A percentile compares a stretch with the other conserved stretches of the same genome.
Evolutionary conservation across 768 basidiomycete species (phyloP).

Genomic region (Thelephora ganbajun): DNA sequence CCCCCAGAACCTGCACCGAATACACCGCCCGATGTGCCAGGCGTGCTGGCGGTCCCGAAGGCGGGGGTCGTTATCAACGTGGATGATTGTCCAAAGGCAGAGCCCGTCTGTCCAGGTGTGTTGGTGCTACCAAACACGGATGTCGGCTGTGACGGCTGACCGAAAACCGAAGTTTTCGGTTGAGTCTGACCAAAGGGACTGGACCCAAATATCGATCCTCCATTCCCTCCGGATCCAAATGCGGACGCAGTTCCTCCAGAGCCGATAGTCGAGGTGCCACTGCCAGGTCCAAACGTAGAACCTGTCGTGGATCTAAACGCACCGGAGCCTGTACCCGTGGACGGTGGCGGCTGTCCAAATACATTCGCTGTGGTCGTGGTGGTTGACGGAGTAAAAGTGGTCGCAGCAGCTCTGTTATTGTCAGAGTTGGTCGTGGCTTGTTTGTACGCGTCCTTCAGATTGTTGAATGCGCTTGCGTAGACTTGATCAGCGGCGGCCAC

Average conservation of each 20-base stretch:
- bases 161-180: neutral
- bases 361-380: slow-evolving; percentile 16
- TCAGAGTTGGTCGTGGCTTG: slow-evolving; percentile 31
- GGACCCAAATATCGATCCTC: slow-evolving; percentile 15
- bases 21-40: slow-evolving; percentile 4
- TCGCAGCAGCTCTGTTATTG: neutral
- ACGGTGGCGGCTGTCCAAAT: slow-evolving; percentile 21
- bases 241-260: neutral
- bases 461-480: slow-evolving; percentile 19
- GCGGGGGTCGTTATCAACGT: slow-evolving; percentile 15
- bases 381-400: too few relatives aligned
- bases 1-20: slow-evolving; percentile 8
- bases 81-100: slow-evolving; percentile 18
- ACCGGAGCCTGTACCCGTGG: too few relatives aligned
- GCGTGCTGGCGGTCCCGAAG: slow-evolving; percentile 15
- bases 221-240: slow-evolving; percentile 12
- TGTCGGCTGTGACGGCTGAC: neutral
- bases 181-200: slow-evolving; percentile 15
- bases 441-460: slow-evolving; percentile 34
- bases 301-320: too few relatives aligned
- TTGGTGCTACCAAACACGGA: slow-evolving; percentile 25
- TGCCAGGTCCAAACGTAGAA: slow-evolving; percentile 17
- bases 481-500: slow-evolving; percentile 38
- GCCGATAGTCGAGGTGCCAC: neutral
- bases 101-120: slow-evolving; percentile 14